Percentiles rank a stretch among this genome's conserved stretches.
These are phyloP conservation scores for Neoboletus brunneissimus DNA, from an alignment of 768 basidiomycete genomes.

Conservation along the genomic window DNA sequence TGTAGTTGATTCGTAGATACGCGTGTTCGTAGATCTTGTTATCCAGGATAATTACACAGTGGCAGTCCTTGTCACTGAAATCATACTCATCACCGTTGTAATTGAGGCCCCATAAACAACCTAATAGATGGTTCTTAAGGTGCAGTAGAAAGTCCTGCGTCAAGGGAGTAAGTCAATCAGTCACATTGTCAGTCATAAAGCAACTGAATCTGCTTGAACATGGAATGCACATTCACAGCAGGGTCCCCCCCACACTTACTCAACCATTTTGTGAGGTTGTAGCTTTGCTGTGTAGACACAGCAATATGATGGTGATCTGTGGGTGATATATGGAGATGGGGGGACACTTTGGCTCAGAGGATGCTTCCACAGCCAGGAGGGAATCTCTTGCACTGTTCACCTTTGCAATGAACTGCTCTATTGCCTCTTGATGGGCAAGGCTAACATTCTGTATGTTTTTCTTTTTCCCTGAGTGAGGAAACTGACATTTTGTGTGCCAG, in stretches of 20 bases:
- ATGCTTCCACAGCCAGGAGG: background rate
- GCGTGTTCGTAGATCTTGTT: slow-evolving; percentile 16
- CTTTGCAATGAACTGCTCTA: background rate
- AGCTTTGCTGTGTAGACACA: background rate
- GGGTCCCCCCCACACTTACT: background rate
- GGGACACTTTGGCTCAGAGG: background rate
- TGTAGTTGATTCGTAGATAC: too few relatives aligned
- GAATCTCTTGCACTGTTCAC: background rate
- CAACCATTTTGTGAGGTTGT: background rate
- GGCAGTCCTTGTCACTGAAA: slow-evolving; percentile 22
- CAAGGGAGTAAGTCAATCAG: too few relatives aligned
- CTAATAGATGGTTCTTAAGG: slow-evolving; percentile 3
- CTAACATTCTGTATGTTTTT: background rate
- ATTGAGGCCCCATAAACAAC: rapidly evolving
- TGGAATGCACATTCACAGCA: background rate
- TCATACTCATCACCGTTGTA: slow-evolving; percentile 25
- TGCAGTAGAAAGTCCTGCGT: background rate
- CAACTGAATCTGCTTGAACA: too few relatives aligned
- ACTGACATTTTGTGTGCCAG: slow-evolving; percentile 33
- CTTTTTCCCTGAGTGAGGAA: slow-evolving; percentile 10
- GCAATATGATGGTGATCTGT: background rate
- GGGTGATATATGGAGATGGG: background rate
- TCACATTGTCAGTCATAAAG: too few relatives aligned
- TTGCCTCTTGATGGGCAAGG: slow-evolving; percentile 1
- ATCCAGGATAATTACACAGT: slow-evolving; percentile 14